A percentile compares a stretch with the other conserved stretches of the same genome.
Evolutionary conservation across 2,329 filamentous ascomycete genomes (phyloP).

Genomic region (Microsporum audouinii): DNA sequence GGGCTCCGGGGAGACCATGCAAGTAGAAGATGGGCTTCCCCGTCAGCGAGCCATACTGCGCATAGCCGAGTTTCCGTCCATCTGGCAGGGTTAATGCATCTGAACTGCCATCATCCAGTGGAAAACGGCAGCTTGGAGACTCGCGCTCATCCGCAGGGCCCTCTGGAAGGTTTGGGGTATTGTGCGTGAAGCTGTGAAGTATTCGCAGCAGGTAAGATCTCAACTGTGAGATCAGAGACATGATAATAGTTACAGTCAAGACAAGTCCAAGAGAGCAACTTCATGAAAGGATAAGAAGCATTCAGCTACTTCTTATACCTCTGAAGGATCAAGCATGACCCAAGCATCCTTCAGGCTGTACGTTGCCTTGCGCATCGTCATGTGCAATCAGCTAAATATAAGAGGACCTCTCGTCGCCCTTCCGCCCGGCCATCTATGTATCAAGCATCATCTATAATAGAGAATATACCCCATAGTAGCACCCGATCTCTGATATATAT

Average conservation of each 20-base stretch:
- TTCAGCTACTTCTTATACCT: background rate
- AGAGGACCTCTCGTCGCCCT: too few species aligned
- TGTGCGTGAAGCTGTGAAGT: background rate
- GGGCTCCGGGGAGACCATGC: conserved; percentile 35
- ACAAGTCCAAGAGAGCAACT: background rate
- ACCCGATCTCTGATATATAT: too few species aligned
- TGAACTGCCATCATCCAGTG: conserved; percentile 19
- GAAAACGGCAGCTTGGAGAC: background rate
- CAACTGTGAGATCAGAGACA: background rate
- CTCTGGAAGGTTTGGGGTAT: background rate
- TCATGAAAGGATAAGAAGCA: background rate
- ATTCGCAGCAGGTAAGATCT: background rate
- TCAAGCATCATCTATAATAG: too few species aligned
- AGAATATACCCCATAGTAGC: too few species aligned
- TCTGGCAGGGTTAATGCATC: conserved; percentile 23
- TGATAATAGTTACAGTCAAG: background rate
- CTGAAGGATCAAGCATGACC: background rate
- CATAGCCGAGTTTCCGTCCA: conserved; percentile 29
- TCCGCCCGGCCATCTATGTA: too few species aligned
- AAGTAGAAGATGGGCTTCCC: conserved; percentile 31
- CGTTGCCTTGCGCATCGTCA: too few species aligned
- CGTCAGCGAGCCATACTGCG: conserved; percentile 29
- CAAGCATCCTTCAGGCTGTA: background rate
- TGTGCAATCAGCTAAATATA: too few species aligned
- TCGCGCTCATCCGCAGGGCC: background rate